Percentiles rank a stretch among this genome's conserved stretches.
phyloP scores from a whole-genome alignment of 2,329 filamentous ascomycete genomes.

The Teratosphaeria viscida region DNA sequence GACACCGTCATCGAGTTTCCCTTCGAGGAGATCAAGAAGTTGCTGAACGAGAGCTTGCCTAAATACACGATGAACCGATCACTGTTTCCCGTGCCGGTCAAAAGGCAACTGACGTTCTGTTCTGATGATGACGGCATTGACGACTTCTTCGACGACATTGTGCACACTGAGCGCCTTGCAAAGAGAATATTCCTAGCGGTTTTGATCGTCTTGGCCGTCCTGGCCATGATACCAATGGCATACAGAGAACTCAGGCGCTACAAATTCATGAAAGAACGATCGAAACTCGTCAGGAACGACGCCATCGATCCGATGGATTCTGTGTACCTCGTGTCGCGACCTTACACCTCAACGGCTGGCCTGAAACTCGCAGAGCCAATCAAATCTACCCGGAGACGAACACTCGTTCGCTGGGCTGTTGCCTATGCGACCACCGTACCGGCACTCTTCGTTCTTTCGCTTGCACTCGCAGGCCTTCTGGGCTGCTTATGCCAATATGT shows the following conservation, averaged over 20 bases:
- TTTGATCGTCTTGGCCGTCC: slow-evolving; percentile 58
- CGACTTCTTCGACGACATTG: slow-evolving; percentile 69
- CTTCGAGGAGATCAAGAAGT: slow-evolving; percentile 67
- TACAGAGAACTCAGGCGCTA: slow-evolving; percentile 71
- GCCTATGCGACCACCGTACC: slow-evolving; percentile 79
- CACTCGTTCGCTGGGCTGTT: slow-evolving; percentile 69
- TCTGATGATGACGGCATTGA: slow-evolving; percentile 72
- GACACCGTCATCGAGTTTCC: slow-evolving; percentile 63
- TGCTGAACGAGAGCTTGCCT: slow-evolving; percentile 61
- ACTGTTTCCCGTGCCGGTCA: slow-evolving; percentile 71
- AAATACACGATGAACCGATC: slow-evolving; percentile 68
- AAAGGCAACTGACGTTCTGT: slow-evolving; percentile 78
- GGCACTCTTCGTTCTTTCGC: slow-evolving; percentile 74
- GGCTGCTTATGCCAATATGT: slow-evolving; percentile 74
- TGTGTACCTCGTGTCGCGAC: slow-evolving; percentile 76
- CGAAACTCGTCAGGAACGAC: slow-evolving; percentile 53
- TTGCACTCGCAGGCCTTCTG: slow-evolving; percentile 72
- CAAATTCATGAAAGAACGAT: slow-evolving; percentile 59
- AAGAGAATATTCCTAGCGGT: slow-evolving; percentile 68
- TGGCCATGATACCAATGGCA: slow-evolving; percentile 68
- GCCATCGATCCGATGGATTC: slow-evolving; percentile 75
- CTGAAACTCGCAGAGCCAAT: slow-evolving; percentile 59
- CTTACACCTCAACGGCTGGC: slow-evolving; percentile 62
- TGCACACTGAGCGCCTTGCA: slow-evolving; percentile 54
- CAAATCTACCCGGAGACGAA: slow-evolving; percentile 52